Conservation (phyloP, 176 grass and related monocot species). For the Aegilops sharonensis region DNA sequence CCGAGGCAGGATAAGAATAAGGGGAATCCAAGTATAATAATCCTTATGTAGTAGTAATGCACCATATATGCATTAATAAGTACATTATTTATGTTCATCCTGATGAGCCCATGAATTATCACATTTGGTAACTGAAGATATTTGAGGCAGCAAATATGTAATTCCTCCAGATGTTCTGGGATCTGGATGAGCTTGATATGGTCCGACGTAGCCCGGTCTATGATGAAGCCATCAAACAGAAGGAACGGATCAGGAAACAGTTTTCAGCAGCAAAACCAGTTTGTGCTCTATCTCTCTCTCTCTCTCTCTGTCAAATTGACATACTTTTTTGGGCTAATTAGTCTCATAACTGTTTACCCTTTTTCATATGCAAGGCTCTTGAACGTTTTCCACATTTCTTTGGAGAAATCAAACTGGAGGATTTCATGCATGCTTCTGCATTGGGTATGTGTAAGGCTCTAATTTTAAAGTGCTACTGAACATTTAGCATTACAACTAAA, state of each 20-base stretch:
- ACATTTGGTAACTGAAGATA: background rate
- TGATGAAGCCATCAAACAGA: slow-evolving; percentile 35
- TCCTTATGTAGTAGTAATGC: too few relatives aligned
- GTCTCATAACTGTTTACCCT: background rate
- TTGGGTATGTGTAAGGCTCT: slow-evolving; percentile 51
- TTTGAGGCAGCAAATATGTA: background rate
- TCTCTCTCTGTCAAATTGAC: background rate
- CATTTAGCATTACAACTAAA: background rate
- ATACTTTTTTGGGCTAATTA: background rate
- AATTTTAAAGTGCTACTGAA: slow-evolving; percentile 1
- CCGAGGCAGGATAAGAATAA: too few relatives aligned
- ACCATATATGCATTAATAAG: background rate
- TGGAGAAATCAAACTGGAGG: slow-evolving; percentile 49
- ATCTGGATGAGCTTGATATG: slow-evolving; percentile 44
- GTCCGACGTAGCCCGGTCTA: slow-evolving; percentile 38
- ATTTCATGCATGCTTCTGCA: slow-evolving; percentile 72
- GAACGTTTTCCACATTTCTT: slow-evolving; percentile 55
- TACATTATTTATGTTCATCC: background rate
- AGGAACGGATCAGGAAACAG: slow-evolving; percentile 26
- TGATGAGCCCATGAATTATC: background rate
- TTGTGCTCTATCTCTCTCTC: slow-evolving; percentile 10
- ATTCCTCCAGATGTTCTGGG: slow-evolving; percentile 47
- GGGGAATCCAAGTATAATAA: too few relatives aligned
- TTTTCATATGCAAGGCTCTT: slow-evolving; percentile 52
- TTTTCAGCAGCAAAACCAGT: slow-evolving; percentile 45